Base-by-base conservation (phyloP, 1,139 yeast species). In the Lodderomyces orthopsilosis region DNA sequence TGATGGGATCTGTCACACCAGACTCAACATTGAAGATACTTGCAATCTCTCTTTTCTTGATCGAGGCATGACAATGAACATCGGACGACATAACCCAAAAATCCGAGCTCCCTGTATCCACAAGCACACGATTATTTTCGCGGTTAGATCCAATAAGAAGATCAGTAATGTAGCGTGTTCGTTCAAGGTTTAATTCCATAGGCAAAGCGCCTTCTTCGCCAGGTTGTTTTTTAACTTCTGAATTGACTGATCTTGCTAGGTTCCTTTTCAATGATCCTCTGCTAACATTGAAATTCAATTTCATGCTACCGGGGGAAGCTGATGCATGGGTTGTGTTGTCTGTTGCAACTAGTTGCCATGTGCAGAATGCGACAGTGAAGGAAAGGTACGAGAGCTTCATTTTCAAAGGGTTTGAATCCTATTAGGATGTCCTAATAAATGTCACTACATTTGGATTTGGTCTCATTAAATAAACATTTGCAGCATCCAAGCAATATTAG, bases 31-130 rank as follows among this genome's bases (percentile, higher is more conserved):
- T 37, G 18, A 40, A 23, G 5, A 35, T 18, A 21, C 10, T 18
- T 22, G 28, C 37, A 9, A 4, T 18, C 24, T 34, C 21, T 19
- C 13, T 6, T 19, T 34, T 34, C 13, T 18, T 18, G 23, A 9
- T 19, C 1, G 45, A 45, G 8, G 42, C 34, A 17, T 38, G 44
- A 50, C 75, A 69, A 3, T 38, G 40, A 23, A 68, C 59, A 40
- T 67, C 66, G 42, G 55, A 58, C 10, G 66, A 55, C 70, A 67
- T 65, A 35, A 73, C 63, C 77, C 77, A 73, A 47, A 73, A 63
- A 51, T 73, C 78, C 8, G 75, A 70, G 2, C 75, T 68, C 8
- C 77, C 77, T 17, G 78, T 72, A 51, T 73, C 78, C 8, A 73
- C 65, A 46, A 70, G 56, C 1, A 70, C 71, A 3, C 58, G 56